Base-by-base conservation (phyloP, 305 asterid genomes). In the Fraxinus xanthoxyloides region DNA sequence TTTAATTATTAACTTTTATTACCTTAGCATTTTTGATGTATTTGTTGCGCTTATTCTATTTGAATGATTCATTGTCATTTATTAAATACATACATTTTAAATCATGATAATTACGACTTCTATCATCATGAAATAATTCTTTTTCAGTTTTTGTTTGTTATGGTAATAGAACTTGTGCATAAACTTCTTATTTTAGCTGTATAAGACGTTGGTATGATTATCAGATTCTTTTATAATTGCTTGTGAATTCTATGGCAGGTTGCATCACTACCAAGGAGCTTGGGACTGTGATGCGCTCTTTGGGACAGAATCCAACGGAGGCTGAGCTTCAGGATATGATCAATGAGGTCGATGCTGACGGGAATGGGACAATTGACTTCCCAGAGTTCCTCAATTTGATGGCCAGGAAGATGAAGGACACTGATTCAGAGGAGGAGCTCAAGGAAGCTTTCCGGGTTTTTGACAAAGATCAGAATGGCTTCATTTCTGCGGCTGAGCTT, bases 381-480 rank as follows among this genome's bases (percentile, higher is more conserved):
- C 98, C 96, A 0, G 98, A 93, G 95, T 93, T 93, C 87, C 97
- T 93, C 84, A 93, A 93, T 89, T 87, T 94, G 90, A 94, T 94
- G 98, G 97, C 98, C 43, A 89, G 94, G 79, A 94, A 94, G 87
- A 94, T 94, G 97, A 93, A 93, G 91, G 97, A 93, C 80, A 93
- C 97, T 61, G 97, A 93, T 81, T 93, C 97, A 6, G 97, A 93
- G 88, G 97, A 92, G 87, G 97, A 93, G 87, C 97, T 93, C 63
- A 93, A 90, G 88, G 97, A 93, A 89, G 97, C 96, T 82, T 93
- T 93, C 80, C 94, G 97, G 32, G 97, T 93, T 80, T 93, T 93
- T 32, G 97, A 93, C 89, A 93, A 93, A 90, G 97, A 93, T 85
- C 97, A 93, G 82, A 93, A 93, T 38, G 97, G 96, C 15, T 93